Base-by-base conservation (phyloP, 768 basidiomycete genomes). In the Suillus weaverae region DNA sequence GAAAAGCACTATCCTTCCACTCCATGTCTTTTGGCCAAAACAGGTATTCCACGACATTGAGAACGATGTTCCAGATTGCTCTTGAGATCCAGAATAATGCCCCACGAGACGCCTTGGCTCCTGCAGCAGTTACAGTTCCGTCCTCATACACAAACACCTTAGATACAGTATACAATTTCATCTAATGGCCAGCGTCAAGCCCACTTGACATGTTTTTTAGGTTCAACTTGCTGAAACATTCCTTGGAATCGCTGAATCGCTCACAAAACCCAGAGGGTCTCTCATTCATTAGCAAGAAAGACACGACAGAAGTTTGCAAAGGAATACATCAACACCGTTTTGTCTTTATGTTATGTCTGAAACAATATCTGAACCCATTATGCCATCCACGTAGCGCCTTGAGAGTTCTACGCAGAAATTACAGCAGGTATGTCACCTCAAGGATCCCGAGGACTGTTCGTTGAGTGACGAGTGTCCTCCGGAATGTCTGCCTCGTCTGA, bases 1-100 rank as follows among this genome's bases (percentile, higher is more conserved):
- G 87, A 14, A 84, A 84, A 74, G 74, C 85, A 0, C 73, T 86
- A 0, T 85, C 86, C 0, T 84, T 88, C 69, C 87, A 88, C 54
- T 70, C 86, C 0, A 83, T 88, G 10, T 80, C 83, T 0, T 88
- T 88, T 54, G 87, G 85, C 5, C 73, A 73, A 2, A 67, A 74
- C 11, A 41, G 9, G 33, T 70, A 43, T 13, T 69, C 66, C 46
- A 41, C 10, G 5, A 66, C 68, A 46, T 73, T 88, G 26, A 77
- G 77, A 33, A 74, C 80, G 16, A 88, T 88, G 87, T 78, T 80
- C 0, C 71, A 81, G 5, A 78, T 87, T 20, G 85, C 87, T 0
- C 70, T 68, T 5, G 80, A 84, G 48, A 77, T 81, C 4, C 82
- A 86, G 66, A 81, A 76, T 38, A 75, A 69, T 48, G 81, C 81